Base-by-base conservation (phyloP, 495 filamentous ascomycete genomes). In the Aspergillus mulundensis region DNA sequence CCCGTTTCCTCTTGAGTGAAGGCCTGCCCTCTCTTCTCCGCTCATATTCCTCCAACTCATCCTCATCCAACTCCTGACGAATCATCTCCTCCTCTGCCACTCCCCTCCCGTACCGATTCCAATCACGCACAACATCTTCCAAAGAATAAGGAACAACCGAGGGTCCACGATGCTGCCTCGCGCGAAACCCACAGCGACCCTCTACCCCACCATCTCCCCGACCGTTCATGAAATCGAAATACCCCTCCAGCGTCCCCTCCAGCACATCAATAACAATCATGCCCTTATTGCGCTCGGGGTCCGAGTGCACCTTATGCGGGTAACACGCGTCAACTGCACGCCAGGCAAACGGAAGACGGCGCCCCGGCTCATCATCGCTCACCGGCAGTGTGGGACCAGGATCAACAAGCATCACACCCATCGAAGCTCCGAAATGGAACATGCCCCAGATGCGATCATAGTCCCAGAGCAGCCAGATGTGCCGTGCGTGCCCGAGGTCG, bases 371-470 rank as follows among this genome's bases (percentile, higher is more conserved):
- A 2, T 48, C 56, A 36, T 48, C 11, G 20, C 21, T 19, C 2
- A 18, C 24, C 20, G 34, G 7, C 5, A 40, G 40, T 18, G 34
- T 54, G 7, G 36, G 43, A 10, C 56, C 56, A 5, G 56, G 50
- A 44, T 59, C 56, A 19, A 59, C 32, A 11, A 54, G 42, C n/a
- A 59, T 36, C 3, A 54, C 7, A 3, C 56, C 56, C 32, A 19
- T 44, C 8, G 47, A 42, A 25, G 34, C 19, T 12, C 50, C 56
- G 12, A 59, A 18, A n/a, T 59, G 36, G 24, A 59, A 59, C 5
- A 53, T 24, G 1, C 56, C 50, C 56, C 56, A 59, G 32, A 59
- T 41, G 3, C 56, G 41, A 44, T 54, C 56, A n/a, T 59, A 59
- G 50, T 59, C 56, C 56, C 56, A 58, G 42, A 58, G 47, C 2